Evolutionary conservation across 148 eudicot genomes (phyloP).

Genomic region (Chenopodium berlandieri): DNA sequence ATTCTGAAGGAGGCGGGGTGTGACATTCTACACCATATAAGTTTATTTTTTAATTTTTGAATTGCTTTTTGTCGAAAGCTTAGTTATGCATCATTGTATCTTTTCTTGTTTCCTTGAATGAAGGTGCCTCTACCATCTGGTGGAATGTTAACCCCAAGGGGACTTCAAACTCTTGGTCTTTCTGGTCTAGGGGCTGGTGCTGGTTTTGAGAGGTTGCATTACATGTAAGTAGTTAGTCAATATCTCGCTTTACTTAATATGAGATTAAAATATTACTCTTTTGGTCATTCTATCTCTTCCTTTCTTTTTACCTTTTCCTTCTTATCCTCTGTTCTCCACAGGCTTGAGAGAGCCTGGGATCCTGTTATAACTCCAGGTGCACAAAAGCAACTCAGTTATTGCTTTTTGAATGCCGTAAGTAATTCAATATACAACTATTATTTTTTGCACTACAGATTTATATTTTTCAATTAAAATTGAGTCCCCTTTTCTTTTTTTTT

Average conservation of each 20-base stretch:
- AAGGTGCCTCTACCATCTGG: slow-evolving; percentile 94
- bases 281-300: neutral
- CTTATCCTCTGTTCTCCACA: slow-evolving; percentile 19
- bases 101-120: slow-evolving; percentile 13
- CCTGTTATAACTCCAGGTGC: slow-evolving; percentile 75
- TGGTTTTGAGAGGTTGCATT: slow-evolving; percentile 96
- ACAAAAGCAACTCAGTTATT: slow-evolving; percentile 70
- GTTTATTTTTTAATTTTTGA: neutral
- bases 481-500: neutral
- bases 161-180: slow-evolving; percentile 85
- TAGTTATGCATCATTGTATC: neutral
- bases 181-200: slow-evolving; percentile 79
- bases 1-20: slow-evolving; percentile 84
- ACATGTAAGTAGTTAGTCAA: slow-evolving; percentile 46
- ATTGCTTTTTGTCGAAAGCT: neutral
- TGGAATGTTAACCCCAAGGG: slow-evolving; percentile 79
- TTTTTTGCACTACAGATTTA: no score
- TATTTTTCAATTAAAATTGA: no score
- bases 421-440: neutral
- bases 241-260: neutral
- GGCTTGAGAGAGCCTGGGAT: slow-evolving; percentile 97
- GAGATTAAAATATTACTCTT: neutral
- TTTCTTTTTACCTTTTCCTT: neutral
- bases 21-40: slow-evolving; percentile 19
- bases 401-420: slow-evolving; percentile 83